Percentiles rank a stretch among this genome's conserved stretches.
These are phyloP conservation scores for Leccinum truebloodii DNA, from an alignment of 768 basidiomycete genomes.

Conservation along the genomic window DNA sequence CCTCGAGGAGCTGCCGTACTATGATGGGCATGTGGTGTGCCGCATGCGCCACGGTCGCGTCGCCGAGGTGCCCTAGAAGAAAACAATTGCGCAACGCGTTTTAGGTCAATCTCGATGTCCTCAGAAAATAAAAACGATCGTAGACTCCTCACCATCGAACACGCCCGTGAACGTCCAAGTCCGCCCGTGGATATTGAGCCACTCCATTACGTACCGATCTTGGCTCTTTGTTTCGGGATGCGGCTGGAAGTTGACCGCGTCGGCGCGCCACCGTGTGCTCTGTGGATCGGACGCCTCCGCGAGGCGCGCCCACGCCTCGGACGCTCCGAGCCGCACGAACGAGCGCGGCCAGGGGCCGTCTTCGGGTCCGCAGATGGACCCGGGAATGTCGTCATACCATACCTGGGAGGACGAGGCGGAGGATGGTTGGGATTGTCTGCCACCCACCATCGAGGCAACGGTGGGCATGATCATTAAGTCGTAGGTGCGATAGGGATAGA, in stretches of 20 bases:
- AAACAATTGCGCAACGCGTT: slow-evolving; percentile 4
- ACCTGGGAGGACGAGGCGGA: slow-evolving; percentile 39
- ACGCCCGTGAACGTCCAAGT: slow-evolving; percentile 69
- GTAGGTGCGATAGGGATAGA: slow-evolving; percentile 3
- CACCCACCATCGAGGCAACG: slow-evolving; percentile 14
- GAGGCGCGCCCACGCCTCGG: slow-evolving; percentile 57
- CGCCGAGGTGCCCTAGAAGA: slow-evolving; percentile 58
- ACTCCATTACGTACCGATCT: slow-evolving; percentile 62
- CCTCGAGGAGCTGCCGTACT: slow-evolving; percentile 56
- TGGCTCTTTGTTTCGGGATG: slow-evolving; percentile 55
- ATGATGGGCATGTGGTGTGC: slow-evolving; percentile 69
- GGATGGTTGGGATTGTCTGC: slow-evolving; percentile 17
- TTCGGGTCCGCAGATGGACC: slow-evolving; percentile 60
- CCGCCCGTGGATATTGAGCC: slow-evolving; percentile 54
- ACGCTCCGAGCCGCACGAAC: slow-evolving; percentile 50
- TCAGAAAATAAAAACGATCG: not conserved
- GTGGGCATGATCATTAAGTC: slow-evolving; percentile 19
- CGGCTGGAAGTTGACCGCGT: slow-evolving; percentile 70
- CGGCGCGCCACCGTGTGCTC: slow-evolving; percentile 44
- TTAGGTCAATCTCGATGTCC: not conserved
- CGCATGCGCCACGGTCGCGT: slow-evolving; percentile 69
- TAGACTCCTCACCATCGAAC: slow-evolving; percentile 57
- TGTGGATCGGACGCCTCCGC: slow-evolving; percentile 53
- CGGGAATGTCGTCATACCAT: slow-evolving; percentile 61
- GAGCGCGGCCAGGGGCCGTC: slow-evolving; percentile 67